Conservation (phyloP, 768 basidiomycete genomes). For the Dentipellis sp. region DNA sequence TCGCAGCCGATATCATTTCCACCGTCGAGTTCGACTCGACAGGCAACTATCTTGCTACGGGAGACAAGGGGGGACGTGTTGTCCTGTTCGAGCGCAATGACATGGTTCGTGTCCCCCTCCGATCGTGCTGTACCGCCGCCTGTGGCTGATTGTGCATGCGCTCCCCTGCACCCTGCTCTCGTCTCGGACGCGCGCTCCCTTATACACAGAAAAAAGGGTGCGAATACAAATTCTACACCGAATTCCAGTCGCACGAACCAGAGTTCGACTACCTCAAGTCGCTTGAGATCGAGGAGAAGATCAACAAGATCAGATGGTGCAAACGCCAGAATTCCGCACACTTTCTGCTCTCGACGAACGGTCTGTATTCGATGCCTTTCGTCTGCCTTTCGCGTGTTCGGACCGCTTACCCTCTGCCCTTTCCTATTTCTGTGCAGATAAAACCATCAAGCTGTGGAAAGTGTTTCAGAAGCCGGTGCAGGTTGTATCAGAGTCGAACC, state of each 20-base stretch:
- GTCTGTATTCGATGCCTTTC: constrained; percentile 33
- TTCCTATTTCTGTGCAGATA: constrained; percentile 52
- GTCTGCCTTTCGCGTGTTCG: constrained; percentile 6
- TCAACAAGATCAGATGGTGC: constrained; percentile 99
- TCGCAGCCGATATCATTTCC: constrained; percentile 96
- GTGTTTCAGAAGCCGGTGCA: constrained; percentile 98
- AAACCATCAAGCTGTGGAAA: constrained; percentile 99
- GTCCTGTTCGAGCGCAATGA: constrained; percentile 99
- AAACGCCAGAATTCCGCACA: constrained; percentile 96
- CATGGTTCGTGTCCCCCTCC: constrained; percentile 47
- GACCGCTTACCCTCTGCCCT: constrained; percentile 1
- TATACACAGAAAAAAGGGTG: constrained; percentile 88
- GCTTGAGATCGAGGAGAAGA: constrained; percentile 99
- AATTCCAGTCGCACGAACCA: constrained; percentile 99
- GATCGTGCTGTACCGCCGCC: constrained; percentile 1
- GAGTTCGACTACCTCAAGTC: constrained; percentile 99
- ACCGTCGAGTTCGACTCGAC: constrained; percentile 99
- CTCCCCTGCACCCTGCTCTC: constrained; percentile 14
- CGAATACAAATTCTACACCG: constrained; percentile 99
- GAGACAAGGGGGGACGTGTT: constrained; percentile 98
- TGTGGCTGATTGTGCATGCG: constrained; percentile 6
- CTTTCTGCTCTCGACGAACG: constrained; percentile 95
- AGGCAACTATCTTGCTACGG: constrained; percentile 98
- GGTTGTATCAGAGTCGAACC: constrained; percentile 95
- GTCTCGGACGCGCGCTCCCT: not conserved